Percentiles rank a stretch among this genome's conserved stretches.
These are phyloP conservation scores for Pichia cephalocereana DNA, from an alignment of 805 yeast species.

Conservation along the genomic window DNA sequence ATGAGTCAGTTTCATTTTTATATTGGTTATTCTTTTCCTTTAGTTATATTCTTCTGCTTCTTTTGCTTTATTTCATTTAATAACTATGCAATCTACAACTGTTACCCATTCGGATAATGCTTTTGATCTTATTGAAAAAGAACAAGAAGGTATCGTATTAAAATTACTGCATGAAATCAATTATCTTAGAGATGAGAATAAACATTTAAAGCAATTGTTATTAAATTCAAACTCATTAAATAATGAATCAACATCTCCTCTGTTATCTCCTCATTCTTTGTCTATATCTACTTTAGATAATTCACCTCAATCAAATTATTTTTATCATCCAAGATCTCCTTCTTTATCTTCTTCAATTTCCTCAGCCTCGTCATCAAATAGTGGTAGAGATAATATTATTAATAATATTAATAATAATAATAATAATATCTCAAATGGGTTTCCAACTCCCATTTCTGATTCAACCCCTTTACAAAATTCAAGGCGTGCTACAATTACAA, in stretches of 20 bases:
- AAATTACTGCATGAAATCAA: slow-evolving; percentile 56
- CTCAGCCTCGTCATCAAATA: slow-evolving; percentile 7
- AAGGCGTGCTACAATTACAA: slow-evolving; percentile 19
- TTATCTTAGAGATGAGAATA: slow-evolving; percentile 44
- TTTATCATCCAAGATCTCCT: slow-evolving; percentile 6
- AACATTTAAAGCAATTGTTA: slow-evolving; percentile 27
- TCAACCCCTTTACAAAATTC: slow-evolving; percentile 6
- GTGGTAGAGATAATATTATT: not conserved
- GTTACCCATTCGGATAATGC: slow-evolving; percentile 24
- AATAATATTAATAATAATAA: not conserved
- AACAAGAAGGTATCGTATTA: slow-evolving; percentile 68
- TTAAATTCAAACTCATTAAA: not conserved
- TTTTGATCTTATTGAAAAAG: slow-evolving; percentile 57
- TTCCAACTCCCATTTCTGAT: not conserved
- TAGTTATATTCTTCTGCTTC: no score
- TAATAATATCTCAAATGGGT: slow-evolving; percentile 9
- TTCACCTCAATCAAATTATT: not conserved
- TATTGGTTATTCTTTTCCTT: no score
- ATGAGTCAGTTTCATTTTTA: no score
- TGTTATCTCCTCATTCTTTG: not conserved
- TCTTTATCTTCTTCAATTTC: slow-evolving; percentile 13
- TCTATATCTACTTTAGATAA: not conserved
- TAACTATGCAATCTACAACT: not conserved
- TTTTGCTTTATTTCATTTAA: not conserved
- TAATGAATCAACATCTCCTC: slow-evolving; percentile 4